Evolutionary conservation across 2,329 filamentous ascomycete species (phyloP).

Genomic region (Thermomyces lanuginosus): DNA sequence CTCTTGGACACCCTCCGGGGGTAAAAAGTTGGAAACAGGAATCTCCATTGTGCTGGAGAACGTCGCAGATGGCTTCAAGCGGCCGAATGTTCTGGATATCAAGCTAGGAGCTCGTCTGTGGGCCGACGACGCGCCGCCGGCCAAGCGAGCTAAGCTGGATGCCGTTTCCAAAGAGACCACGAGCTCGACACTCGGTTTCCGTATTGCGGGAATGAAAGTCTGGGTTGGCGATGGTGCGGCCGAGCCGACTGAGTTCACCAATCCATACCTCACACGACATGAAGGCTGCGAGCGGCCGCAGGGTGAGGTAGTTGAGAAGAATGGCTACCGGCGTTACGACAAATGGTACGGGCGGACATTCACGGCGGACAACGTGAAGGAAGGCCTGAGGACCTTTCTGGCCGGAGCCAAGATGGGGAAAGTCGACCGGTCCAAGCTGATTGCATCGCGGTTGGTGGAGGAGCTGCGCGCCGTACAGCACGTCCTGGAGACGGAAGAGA

Average conservation of each 20-base stretch:
- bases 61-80: slow-evolving; percentile 59
- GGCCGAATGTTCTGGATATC: slow-evolving; percentile 80
- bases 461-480: slow-evolving; percentile 30
- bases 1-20: slow-evolving; percentile 34
- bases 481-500: slow-evolving; percentile 41
- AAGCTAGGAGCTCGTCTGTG: slow-evolving; percentile 79
- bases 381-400: slow-evolving; percentile 44
- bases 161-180: slow-evolving; percentile 44
- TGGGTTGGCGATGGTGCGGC: slow-evolving; percentile 28
- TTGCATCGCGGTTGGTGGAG: slow-evolving; percentile 26
- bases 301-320: slow-evolving; percentile 29
- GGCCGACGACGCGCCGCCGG: slow-evolving; percentile 50
- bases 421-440: slow-evolving; percentile 27
- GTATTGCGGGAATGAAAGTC: slow-evolving; percentile 50
- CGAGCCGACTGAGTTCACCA: slow-evolving; percentile 16
- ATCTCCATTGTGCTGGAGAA: slow-evolving; percentile 75
- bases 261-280: slow-evolving; percentile 22
- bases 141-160: slow-evolving; percentile 44
- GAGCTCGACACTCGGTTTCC: slow-evolving; percentile 43
- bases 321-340: slow-evolving; percentile 44
- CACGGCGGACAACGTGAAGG: slow-evolving; percentile 36
- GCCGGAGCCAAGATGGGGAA: slow-evolving; percentile 26
- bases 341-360: slow-evolving; percentile 50
- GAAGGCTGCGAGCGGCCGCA: slow-evolving; percentile 33
- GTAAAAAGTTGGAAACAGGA: slow-evolving; percentile 56